Percentiles rank a stretch among this genome's conserved stretches.
phyloP scores from a whole-genome alignment of 768 basidiomycete species.

The Pleurotus djamor region DNA sequence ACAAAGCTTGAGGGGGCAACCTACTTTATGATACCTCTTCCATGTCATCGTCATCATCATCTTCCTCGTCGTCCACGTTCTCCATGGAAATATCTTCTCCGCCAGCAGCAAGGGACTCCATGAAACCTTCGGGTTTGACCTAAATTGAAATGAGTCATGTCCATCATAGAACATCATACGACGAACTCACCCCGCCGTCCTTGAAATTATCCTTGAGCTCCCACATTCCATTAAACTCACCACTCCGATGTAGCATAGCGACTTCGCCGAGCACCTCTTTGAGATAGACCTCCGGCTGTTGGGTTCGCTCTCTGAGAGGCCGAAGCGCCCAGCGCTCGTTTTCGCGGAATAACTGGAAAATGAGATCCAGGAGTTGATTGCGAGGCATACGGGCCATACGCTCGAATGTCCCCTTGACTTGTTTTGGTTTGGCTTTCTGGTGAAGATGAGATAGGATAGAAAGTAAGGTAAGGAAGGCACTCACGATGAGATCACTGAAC shows the following conservation, averaged over 20 bases:
- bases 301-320: conserved; percentile 71
- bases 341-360: conserved; percentile 78
- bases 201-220: conserved; percentile 76
- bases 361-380: conserved; percentile 81
- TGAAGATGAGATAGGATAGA: conserved; percentile 7
- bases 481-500: conserved; percentile 67
- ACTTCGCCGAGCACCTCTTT: conserved; percentile 81
- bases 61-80: conserved; percentile 50
- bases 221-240: conserved; percentile 80
- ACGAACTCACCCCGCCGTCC: conserved; percentile 45
- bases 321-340: conserved; percentile 82
- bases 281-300: conserved; percentile 86
- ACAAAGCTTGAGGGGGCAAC: not conserved
- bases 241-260: conserved; percentile 73
- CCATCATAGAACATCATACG: not conserved
- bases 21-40: conserved; percentile 59
- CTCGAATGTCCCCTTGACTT: conserved; percentile 71
- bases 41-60: conserved; percentile 65
- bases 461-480: no score
- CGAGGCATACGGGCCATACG: conserved; percentile 91
- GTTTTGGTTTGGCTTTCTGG: conserved; percentile 69
- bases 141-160: not conserved
- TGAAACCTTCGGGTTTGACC: conserved; percentile 42
- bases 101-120: conserved; percentile 37
- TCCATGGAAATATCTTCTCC: conserved; percentile 47